Percentiles rank a stretch among this genome's conserved stretches.
Conservation (phyloP, 139 green algal species). For the Haematococcus lacustris region DNA sequence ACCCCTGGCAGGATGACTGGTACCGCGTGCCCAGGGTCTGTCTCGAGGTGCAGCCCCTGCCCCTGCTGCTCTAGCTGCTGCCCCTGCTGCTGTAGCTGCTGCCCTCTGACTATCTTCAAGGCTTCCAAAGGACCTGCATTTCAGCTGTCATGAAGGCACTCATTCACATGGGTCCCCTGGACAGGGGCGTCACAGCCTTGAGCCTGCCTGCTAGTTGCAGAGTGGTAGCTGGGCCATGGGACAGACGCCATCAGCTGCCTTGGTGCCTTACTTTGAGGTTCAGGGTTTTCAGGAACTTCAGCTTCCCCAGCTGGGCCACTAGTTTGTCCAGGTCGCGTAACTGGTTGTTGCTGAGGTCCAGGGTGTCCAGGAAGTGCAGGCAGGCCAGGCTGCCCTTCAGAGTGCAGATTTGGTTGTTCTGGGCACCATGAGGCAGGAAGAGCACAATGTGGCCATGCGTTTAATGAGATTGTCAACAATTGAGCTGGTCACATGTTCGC, state of each 20-base stretch:
- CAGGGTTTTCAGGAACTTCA: conserved; percentile 45
- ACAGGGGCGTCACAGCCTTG: background rate
- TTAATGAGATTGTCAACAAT: background rate
- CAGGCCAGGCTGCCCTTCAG: conserved; percentile 43
- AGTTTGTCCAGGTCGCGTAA: conserved; percentile 48
- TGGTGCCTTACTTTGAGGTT: conserved; percentile 40
- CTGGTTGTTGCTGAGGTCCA: conserved; percentile 46
- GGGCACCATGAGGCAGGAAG: background rate
- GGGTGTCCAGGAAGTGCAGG: conserved; percentile 45
- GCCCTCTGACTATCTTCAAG: background rate
- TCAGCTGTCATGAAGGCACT: background rate
- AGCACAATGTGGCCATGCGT: background rate
- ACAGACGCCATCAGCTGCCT: background rate
- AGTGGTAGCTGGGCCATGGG: background rate
- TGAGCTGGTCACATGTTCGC: too few species aligned
- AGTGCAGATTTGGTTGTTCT: conserved; percentile 57
- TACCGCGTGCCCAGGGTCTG: too few species aligned
- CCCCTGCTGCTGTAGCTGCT: background rate
- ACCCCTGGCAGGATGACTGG: too few species aligned
- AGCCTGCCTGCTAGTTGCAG: background rate
- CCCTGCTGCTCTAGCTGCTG: background rate
- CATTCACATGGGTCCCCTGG: background rate
- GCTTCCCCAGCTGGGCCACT: conserved; percentile 24
- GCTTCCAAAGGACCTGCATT: background rate
- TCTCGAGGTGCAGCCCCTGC: too few species aligned